Evolutionary conservation across 768 basidiomycete species (phyloP), one percentile per base, ranked within the genome.

Genomic region (Chalciporus sphaerocephalus): DNA sequence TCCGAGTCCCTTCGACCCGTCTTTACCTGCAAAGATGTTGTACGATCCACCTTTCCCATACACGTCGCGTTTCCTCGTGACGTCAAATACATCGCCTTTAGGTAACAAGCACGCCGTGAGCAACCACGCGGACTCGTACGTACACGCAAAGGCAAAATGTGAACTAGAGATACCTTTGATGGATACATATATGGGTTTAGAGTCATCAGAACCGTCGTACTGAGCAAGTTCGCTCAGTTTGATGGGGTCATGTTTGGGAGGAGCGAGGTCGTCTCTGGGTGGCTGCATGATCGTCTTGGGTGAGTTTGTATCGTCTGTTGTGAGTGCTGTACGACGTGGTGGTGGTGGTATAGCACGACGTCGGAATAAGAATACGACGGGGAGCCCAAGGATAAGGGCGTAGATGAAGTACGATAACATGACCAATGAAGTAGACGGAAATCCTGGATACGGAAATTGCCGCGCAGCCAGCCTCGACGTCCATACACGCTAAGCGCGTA

Each of bases 1-100:
- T 34, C 92, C 95, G 6, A 99, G 73, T 0, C 87, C 95, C 52
- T 75, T 81, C 7, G 91, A 94, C 0, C 84, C 95, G 59, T 99
- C 95, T 69, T 89, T 95, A 36, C 93, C 95, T 24, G 93, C 91
- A 63, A 98, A 97, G 17, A 95, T 67, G 53, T 80, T 76, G 67
- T 93, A 92, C 4, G 85, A 81, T 20, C 73, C 71, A 3, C 89
- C 91, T 2, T 77, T 73, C 2, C 95, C 95, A 57, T 99, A 99
- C 54, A 93, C 87, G 50, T 96, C 92, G 23, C 69, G 69, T 66
- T 95, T 97, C 48, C 71, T 70, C 0, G 86, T 72, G 8, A 99
- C 95, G 63, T 97, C 93, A 66, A 96, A 97, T 8, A 97, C 76
- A 1, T 83, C 85, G 38, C 93, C 89, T 27, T 40, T 24, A 41